phyloP scores from a whole-genome alignment of 768 basidiomycete genomes.

The Lenzites betulinus region DNA sequence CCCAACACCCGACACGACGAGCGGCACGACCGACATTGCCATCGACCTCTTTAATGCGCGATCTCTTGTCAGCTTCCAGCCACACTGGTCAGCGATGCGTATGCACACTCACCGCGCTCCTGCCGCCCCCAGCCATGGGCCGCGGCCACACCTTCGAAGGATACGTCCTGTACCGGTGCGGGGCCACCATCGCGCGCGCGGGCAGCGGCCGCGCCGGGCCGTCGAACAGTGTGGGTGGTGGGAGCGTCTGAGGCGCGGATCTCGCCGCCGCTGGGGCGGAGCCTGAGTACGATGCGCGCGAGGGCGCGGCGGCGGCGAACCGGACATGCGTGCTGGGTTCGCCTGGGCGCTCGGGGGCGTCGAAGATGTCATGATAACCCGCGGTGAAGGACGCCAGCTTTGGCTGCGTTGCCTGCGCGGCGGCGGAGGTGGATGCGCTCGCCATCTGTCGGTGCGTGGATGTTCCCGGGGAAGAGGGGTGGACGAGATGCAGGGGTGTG shows the following conservation, averaged over 20 bases:
- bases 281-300: conserved; percentile 14
- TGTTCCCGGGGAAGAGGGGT: neutral
- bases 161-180: neutral
- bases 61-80: neutral
- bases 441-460: neutral
- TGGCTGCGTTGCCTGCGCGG: neutral
- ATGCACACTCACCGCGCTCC: neutral
- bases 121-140: neutral
- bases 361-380: conserved; percentile 50
- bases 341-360: conserved; percentile 45
- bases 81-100: too few species aligned
- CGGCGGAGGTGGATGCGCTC: neutral
- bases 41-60: neutral
- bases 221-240: conserved; percentile 49
- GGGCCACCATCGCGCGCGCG: conserved; percentile 14
- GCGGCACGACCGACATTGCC: neutral
- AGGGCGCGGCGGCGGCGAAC: conserved; percentile 7
- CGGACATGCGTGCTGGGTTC: conserved; percentile 34
- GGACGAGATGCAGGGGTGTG: too few species aligned
- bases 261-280: neutral
- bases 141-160: neutral
- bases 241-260: conserved; percentile 32
- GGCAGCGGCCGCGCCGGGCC: conserved; percentile 45
- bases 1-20: neutral
- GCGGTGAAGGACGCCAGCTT: neutral